Evolutionary conservation across 768 basidiomycete species (phyloP).

Genomic region (Boletus speciosus): DNA sequence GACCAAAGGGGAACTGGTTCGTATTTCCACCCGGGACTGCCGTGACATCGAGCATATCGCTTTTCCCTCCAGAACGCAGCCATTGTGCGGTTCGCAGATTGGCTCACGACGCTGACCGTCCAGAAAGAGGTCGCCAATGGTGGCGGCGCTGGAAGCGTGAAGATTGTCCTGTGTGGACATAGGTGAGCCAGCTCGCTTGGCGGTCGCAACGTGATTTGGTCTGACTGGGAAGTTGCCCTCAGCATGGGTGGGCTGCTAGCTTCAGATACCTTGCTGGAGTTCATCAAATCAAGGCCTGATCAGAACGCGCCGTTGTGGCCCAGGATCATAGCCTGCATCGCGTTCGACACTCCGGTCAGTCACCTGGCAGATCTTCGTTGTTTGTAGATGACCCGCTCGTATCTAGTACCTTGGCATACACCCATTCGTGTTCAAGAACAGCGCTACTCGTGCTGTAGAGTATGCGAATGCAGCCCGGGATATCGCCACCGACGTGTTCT

Average conservation of each 20-base stretch:
- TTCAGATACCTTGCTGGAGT: constrained; percentile 77
- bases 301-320: constrained; percentile 77
- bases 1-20: constrained; percentile 89
- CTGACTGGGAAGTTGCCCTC: constrained; percentile 2
- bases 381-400: neutral
- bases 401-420: constrained; percentile 82
- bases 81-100: constrained; percentile 83
- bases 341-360: constrained; percentile 88
- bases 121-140: constrained; percentile 77
- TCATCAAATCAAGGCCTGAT: constrained; percentile 65
- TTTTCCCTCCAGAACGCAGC: constrained; percentile 58
- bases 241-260: constrained; percentile 94
- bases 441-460: constrained; percentile 67
- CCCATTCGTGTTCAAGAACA: constrained; percentile 81
- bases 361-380: neutral
- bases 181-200: constrained; percentile 45
- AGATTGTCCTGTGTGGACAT: constrained; percentile 86
- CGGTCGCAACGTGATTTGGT: neutral
- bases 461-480: constrained; percentile 65
- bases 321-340: constrained; percentile 75
- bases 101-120: constrained; percentile 88
- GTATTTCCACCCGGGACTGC: constrained; percentile 23
- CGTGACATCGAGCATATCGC: neutral
- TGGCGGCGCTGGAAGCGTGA: constrained; percentile 68
- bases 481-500: constrained; percentile 58